A percentile compares a stretch with the other conserved stretches of the same genome.
These are phyloP conservation scores for Nigrograna mackinnonii DNA, from an alignment of 2,329 filamentous ascomycete species.

Conservation along the genomic window DNA sequence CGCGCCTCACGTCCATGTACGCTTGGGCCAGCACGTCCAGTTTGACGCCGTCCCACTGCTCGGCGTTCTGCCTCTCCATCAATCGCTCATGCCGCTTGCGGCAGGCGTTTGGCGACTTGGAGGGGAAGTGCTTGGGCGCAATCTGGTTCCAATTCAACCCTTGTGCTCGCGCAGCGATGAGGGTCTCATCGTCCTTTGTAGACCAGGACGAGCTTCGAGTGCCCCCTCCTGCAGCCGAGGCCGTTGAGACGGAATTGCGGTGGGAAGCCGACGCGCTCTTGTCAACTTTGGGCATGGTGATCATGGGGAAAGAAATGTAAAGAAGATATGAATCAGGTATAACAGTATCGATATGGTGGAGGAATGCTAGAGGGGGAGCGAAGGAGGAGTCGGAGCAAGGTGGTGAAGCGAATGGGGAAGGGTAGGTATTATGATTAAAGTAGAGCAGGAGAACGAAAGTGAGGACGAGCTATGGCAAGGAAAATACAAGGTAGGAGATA, in stretches of 20 bases:
- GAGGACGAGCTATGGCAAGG: constrained; percentile 18
- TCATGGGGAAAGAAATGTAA: constrained; percentile 16
- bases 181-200: constrained; percentile 71
- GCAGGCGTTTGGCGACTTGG: constrained; percentile 80
- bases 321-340: constrained; percentile 16
- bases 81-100: constrained; percentile 86
- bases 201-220: constrained; percentile 63
- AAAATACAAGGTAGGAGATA: constrained; percentile 36
- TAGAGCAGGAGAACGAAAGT: constrained; percentile 32
- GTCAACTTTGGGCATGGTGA: constrained; percentile 51
- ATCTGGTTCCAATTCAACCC: constrained; percentile 86
- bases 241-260: constrained; percentile 34
- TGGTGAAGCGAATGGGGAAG: constrained; percentile 26
- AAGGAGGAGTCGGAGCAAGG: constrained; percentile 2
- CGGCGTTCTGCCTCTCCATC: constrained; percentile 72
- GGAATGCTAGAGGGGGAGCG: constrained; percentile 12
- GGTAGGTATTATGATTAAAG: constrained; percentile 34
- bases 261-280: constrained; percentile 29
- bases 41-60: constrained; percentile 79
- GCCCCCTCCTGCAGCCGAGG: constrained; percentile 29
- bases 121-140: constrained; percentile 73
- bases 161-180: constrained; percentile 71
- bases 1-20: constrained; percentile 78
- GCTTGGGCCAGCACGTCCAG: constrained; percentile 74
- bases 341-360: constrained; percentile 7